Conservation (phyloP, 2,329 filamentous ascomycete genomes). For the Diaporthe citriasiana region DNA sequence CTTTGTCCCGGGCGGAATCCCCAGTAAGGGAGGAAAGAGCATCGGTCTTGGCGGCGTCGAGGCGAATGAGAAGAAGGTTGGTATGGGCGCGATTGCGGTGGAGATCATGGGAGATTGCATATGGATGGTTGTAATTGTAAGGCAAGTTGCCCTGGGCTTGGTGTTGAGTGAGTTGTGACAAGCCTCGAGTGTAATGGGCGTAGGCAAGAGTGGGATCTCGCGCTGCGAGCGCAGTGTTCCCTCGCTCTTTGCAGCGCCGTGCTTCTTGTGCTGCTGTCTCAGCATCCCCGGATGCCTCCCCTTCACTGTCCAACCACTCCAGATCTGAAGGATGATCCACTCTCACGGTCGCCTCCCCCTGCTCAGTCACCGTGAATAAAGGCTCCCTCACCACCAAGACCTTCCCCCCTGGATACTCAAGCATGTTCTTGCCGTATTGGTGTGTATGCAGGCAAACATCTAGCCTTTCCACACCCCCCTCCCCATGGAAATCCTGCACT, state of each 20-base stretch:
- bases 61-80: not conserved
- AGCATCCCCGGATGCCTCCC: not conserved
- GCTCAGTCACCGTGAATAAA: not conserved
- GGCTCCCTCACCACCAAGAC: not conserved
- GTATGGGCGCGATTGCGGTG: constrained; percentile 15
- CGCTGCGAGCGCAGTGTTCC: not conserved
- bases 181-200: not conserved
- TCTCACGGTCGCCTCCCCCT: not conserved
- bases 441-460: not conserved
- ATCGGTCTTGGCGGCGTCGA: not conserved
- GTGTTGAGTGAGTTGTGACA: not conserved
- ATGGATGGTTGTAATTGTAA: not conserved
- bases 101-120: not conserved
- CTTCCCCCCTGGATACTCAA: not conserved
- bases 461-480: not conserved
- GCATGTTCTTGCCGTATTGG: not conserved
- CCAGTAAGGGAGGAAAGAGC: not conserved
- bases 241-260: not conserved
- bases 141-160: not conserved
- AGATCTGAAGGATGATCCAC: not conserved
- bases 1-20: too few species aligned
- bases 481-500: not conserved
- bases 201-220: not conserved
- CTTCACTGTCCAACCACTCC: not conserved
- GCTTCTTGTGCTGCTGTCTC: not conserved